Evolutionary conservation across 2,329 filamentous ascomycete species (phyloP).

Genomic region (Neonectria coccinea): DNA sequence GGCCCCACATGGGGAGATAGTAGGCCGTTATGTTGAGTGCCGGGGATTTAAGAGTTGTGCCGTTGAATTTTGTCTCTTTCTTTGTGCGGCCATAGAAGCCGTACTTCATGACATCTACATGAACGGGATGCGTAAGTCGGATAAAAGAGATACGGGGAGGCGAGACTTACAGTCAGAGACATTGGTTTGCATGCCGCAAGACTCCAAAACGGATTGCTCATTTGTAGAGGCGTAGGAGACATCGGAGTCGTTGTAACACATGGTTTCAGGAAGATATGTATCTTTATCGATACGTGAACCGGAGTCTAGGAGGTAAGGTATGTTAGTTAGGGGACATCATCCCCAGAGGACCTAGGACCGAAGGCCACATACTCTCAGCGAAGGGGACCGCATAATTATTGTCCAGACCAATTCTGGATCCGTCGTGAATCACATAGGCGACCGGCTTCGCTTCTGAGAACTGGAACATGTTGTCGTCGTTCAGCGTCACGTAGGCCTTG

Average conservation of each 20-base stretch:
- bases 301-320: background rate
- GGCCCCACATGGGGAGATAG: background rate
- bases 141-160: background rate
- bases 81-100: background rate
- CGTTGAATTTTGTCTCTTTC: background rate
- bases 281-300: background rate
- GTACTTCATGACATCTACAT: conserved; percentile 5
- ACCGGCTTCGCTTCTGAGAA: accelerated
- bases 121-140: background rate
- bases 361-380: background rate
- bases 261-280: background rate
- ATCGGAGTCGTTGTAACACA: background rate
- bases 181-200: background rate
- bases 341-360: background rate
- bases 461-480: accelerated
- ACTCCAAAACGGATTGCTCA: background rate
- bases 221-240: background rate
- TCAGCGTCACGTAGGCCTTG: background rate
- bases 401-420: background rate
- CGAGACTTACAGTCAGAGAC: background rate
- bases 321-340: background rate
- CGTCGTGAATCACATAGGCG: conserved; percentile 18
- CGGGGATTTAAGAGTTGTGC: background rate
- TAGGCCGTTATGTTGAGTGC: conserved; percentile 14
- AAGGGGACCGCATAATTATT: background rate